Percentiles rank a stretch among this genome's conserved stretches.
Evolutionary conservation across 1,284 basidiomycete genomes (phyloP).

Genomic region (Leccinum variabile): DNA sequence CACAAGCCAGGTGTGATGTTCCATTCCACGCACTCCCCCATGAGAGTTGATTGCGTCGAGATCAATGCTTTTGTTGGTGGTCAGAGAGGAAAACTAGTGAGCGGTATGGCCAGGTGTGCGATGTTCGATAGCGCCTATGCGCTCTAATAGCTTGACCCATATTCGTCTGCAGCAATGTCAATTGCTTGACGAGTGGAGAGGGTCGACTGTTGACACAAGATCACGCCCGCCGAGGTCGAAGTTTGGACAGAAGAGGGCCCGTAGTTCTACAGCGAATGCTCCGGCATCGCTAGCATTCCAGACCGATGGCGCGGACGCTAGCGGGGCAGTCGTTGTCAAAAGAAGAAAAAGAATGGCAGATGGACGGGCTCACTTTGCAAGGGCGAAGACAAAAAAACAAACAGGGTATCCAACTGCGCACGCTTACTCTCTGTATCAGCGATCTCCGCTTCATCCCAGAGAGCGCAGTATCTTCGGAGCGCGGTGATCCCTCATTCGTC

Average conservation of each 20-base stretch:
- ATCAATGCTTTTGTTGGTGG: too few species aligned
- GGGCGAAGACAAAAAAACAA: conserved; percentile 56
- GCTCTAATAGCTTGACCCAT: too few species aligned
- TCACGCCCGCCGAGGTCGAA: conserved; percentile 57
- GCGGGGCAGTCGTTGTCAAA: conserved; percentile 10
- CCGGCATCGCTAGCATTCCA: conserved; percentile 69
- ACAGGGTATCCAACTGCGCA: conserved; percentile 65
- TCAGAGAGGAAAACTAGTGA: too few species aligned
- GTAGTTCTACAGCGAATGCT: conserved; percentile 70
- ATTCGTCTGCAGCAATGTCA: too few species aligned
- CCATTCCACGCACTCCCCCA: too few species aligned
- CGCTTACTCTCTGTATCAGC: conserved; percentile 67
- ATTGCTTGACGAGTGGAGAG: conserved; percentile 43
- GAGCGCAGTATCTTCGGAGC: conserved; percentile 50
- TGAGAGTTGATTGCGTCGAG: too few species aligned
- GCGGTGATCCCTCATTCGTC: conserved; percentile 62
- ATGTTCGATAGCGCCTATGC: too few species aligned
- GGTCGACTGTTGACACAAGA: conserved; percentile 68
- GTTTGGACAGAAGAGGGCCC: conserved; percentile 65
- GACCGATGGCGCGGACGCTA: conserved; percentile 66
- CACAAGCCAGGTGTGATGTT: too few species aligned
- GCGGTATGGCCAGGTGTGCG: too few species aligned
- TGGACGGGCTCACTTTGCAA: conserved; percentile 59
- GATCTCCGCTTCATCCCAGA: conserved; percentile 60
- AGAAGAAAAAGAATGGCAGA: too few species aligned